Percentiles rank a stretch among this genome's conserved stretches.
Conservation (phyloP, 73 alveolate species). For the Blepharisma stoltei region DNA sequence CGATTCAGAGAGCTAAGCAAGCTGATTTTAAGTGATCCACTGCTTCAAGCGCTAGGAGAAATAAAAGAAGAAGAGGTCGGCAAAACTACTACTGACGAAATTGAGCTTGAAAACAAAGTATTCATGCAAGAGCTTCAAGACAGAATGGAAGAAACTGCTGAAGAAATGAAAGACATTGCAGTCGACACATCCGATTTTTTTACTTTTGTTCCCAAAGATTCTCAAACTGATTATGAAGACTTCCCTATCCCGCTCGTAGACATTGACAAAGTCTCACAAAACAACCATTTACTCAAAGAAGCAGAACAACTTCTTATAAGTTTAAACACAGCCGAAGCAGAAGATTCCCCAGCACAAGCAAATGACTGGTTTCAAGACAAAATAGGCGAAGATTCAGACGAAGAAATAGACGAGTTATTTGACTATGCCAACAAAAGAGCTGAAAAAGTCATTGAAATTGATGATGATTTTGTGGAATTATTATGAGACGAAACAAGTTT, state of each 20-base stretch:
- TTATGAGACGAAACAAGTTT: too few species aligned
- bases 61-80: background rate
- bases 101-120: conserved; percentile 2
- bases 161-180: conserved; percentile 25
- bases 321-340: too few species aligned
- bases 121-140: conserved; percentile 11
- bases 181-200: background rate
- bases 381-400: too few species aligned
- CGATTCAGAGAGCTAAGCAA: conserved; percentile 18
- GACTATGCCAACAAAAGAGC: too few species aligned
- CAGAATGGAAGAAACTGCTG: conserved; percentile 28
- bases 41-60: conserved; percentile 13
- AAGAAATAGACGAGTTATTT: too few species aligned
- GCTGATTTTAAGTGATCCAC: conserved; percentile 1
- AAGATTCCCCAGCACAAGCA: too few species aligned
- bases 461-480: too few species aligned
- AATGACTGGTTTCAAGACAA: too few species aligned
- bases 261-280: too few species aligned
- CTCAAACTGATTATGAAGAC: conserved; percentile 17
- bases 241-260: conserved; percentile 10
- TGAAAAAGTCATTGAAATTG: too few species aligned
- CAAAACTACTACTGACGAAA: background rate
- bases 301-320: too few species aligned
- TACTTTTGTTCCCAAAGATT: background rate
- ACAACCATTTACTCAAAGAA: too few species aligned